These are phyloP conservation scores for Tolypocladium ovalisporum DNA, from an alignment of 2,329 filamentous ascomycete species.

Conservation along the genomic window DNA sequence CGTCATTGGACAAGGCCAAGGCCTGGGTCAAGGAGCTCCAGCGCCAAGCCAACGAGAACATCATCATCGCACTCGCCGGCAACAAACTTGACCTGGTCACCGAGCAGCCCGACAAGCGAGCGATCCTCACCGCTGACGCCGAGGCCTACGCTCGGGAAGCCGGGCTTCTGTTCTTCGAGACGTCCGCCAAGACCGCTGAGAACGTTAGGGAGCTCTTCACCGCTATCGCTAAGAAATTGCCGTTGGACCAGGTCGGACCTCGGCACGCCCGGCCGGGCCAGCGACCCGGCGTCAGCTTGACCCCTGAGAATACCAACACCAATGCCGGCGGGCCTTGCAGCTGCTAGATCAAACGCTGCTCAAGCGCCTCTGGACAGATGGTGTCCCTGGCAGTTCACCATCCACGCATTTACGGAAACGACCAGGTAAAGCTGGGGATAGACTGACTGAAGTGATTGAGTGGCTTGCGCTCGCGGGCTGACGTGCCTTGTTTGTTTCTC, in stretches of 20 bases:
- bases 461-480: slow-evolving; percentile 14
- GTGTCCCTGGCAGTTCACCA: slow-evolving; percentile 6
- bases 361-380: slow-evolving; percentile 2
- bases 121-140: slow-evolving; percentile 78
- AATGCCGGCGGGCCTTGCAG: slow-evolving; percentile 44
- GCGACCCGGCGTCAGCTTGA: slow-evolving; percentile 47
- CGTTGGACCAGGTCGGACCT: slow-evolving; percentile 90
- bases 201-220: slow-evolving; percentile 96
- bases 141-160: slow-evolving; percentile 93
- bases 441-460: slow-evolving; percentile 16
- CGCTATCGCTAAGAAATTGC: slow-evolving; percentile 94
- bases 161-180: slow-evolving; percentile 94
- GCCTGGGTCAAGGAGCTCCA: slow-evolving; percentile 99
- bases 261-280: slow-evolving; percentile 64
- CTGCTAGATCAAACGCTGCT: slow-evolving; percentile 31
- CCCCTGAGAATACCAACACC: slow-evolving; percentile 46
- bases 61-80: slow-evolving; percentile 93
- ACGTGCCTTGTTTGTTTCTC: slow-evolving; percentile 24
- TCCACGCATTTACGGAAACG: slow-evolving; percentile 11
- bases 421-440: slow-evolving; percentile 14
- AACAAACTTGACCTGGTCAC: slow-evolving; percentile 97
- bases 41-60: slow-evolving; percentile 98
- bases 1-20: slow-evolving; percentile 97
- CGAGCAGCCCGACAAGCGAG: slow-evolving; percentile 91
- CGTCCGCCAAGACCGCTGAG: slow-evolving; percentile 92